phyloP scores from a whole-genome alignment of 495 filamentous ascomycete genomes.

The Lindgomyces ingoldianus region DNA sequence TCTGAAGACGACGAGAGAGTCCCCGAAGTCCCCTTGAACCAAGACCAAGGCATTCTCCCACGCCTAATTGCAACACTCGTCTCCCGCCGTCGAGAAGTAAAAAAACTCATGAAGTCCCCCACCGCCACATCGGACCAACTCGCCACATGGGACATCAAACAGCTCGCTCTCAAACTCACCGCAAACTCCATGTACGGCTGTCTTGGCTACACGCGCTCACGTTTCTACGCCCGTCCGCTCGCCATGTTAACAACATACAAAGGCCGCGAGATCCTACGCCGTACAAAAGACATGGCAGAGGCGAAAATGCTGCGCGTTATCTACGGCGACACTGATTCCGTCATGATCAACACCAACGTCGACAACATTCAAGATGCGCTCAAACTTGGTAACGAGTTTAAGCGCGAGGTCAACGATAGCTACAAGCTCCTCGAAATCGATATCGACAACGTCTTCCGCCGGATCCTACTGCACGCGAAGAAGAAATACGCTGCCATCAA shows the following conservation, averaged over 20 bases:
- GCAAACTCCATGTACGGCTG: conserved; percentile 99
- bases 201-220: conserved; percentile 90
- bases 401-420: conserved; percentile 78
- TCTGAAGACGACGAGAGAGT: conserved; percentile 79
- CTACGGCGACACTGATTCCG: conserved; percentile 97
- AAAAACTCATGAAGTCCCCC: conserved; percentile 94
- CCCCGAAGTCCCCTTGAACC: conserved; percentile 65
- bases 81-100: conserved; percentile 82
- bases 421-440: conserved; percentile 94
- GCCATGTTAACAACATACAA: conserved; percentile 97
- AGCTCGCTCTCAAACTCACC: conserved; percentile 92
- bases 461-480: conserved; percentile 92
- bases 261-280: conserved; percentile 93
- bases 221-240: conserved; percentile 93
- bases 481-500: conserved; percentile 99
- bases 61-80: conserved; percentile 89
- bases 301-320: conserved; percentile 86
- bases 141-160: conserved; percentile 96
- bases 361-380: conserved; percentile 89
- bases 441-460: conserved; percentile 95
- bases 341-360: conserved; percentile 99
- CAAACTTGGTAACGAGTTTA: conserved; percentile 82
- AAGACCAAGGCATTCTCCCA: conserved; percentile 80
- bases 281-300: conserved; percentile 93
- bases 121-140: conserved; percentile 81